phyloP scores from a whole-genome alignment of 345 rosid genomes.

The Gossypium australe region DNA sequence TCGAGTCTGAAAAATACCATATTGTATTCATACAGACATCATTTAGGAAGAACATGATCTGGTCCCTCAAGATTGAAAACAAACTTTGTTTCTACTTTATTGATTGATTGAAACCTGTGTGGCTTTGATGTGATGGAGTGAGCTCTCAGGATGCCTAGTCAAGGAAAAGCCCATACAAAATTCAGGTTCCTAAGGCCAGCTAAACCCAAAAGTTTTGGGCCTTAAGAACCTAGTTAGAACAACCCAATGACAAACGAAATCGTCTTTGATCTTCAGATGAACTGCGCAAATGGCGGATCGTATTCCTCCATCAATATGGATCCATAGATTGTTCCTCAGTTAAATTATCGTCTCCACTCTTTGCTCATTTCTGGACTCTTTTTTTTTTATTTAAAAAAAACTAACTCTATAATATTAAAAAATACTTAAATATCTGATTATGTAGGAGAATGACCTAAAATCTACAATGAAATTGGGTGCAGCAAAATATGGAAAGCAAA shows the following conservation, averaged over 20 bases:
- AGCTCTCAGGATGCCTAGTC: not conserved
- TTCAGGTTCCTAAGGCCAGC: not conserved
- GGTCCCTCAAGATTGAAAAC: no score
- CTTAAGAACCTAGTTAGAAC: not conserved
- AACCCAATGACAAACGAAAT: not conserved
- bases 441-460: no score
- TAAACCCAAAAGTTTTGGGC: not conserved
- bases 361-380: not conserved
- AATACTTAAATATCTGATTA: no score
- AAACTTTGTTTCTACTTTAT: not conserved
- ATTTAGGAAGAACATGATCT: no score
- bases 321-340: not conserved
- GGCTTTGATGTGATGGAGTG: not conserved
- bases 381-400: no score
- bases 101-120: no score
- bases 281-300: not conserved
- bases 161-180: not conserved
- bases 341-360: not conserved
- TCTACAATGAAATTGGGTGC: no score
- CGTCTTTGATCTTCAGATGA: not conserved
- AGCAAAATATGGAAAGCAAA: no score
- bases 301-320: not conserved
- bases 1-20: no score
- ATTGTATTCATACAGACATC: no score
- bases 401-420: no score